Percentiles rank a stretch among this genome's conserved stretches.
These are phyloP conservation scores for Phytophthora hybrid DNA, from an alignment of 352 stramenopile species.

Conservation along the genomic window DNA sequence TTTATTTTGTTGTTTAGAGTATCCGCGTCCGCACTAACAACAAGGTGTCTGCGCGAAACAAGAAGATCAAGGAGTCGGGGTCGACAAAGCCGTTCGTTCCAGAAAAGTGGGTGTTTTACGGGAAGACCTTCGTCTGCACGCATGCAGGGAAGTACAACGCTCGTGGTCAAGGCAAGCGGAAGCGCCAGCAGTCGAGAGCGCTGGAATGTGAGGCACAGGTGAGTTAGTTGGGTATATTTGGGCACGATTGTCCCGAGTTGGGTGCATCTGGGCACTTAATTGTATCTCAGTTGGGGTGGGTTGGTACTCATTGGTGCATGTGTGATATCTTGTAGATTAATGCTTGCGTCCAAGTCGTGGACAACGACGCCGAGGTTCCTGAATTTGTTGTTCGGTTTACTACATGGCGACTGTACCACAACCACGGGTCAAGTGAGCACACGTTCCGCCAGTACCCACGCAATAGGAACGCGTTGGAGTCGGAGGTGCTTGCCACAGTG, in stretches of 20 bases:
- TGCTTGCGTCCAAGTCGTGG: not conserved
- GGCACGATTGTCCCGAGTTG: too few relatives aligned
- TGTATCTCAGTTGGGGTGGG: not conserved
- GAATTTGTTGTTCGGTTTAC: not conserved
- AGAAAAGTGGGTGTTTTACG: slow-evolving; percentile 13
- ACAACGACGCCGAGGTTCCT: not conserved
- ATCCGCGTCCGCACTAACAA: slow-evolving; percentile 19
- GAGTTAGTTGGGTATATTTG: slow-evolving; percentile 6
- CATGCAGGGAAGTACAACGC: slow-evolving; percentile 20
- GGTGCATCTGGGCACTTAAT: too few relatives aligned
- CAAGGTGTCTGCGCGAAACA: slow-evolving; percentile 3
- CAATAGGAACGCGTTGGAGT: too few relatives aligned
- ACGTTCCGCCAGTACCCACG: not conserved
- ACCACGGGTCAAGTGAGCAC: not conserved
- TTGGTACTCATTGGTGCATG: not conserved
- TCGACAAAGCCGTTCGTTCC: slow-evolving; percentile 1
- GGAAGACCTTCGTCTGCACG: slow-evolving; percentile 22
- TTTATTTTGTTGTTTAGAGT: not conserved
- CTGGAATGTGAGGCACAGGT: slow-evolving; percentile 12
- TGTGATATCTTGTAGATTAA: not conserved
- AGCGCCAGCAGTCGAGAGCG: slow-evolving; percentile 12
- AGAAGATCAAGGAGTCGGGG: not conserved
- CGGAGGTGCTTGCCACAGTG: too few relatives aligned
- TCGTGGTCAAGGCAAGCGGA: slow-evolving; percentile 10
- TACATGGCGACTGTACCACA: not conserved